phyloP scores from a whole-genome alignment of 2,329 filamentous ascomycete species.

The Lecanicillium sp. region DNA sequence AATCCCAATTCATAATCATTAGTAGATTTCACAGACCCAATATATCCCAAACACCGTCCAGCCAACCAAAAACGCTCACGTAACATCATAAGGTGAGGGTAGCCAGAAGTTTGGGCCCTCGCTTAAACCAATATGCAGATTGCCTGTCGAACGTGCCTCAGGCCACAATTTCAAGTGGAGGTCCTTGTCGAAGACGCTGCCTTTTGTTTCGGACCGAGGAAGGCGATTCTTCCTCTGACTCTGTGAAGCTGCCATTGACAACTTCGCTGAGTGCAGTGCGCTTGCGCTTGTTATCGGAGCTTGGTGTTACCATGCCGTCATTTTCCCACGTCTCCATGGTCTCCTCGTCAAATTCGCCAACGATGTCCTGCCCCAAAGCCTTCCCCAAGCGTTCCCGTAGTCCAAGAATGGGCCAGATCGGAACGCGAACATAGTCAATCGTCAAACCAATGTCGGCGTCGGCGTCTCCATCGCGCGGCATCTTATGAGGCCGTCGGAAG shows the following conservation, averaged over 20 bases:
- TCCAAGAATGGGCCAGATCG: slow-evolving; percentile 49
- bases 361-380: slow-evolving; percentile 45
- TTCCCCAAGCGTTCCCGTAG: slow-evolving; percentile 49
- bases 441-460: slow-evolving; percentile 31
- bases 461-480: slow-evolving; percentile 23
- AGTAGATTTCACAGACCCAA: too few relatives aligned
- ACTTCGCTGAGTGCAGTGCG: slow-evolving; percentile 32
- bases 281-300: slow-evolving; percentile 29
- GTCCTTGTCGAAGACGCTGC: slow-evolving; percentile 23
- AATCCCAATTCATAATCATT: too few relatives aligned
- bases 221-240: slow-evolving; percentile 26
- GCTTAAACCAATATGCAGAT: too few relatives aligned
- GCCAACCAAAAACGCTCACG: too few relatives aligned
- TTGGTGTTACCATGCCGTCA: slow-evolving; percentile 23
- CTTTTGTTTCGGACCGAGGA: slow-evolving; percentile 26
- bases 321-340: slow-evolving; percentile 42
- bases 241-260: slow-evolving; percentile 36
- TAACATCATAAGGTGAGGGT: too few relatives aligned
- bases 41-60: too few relatives aligned
- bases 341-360: slow-evolving; percentile 35
- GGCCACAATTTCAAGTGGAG: neutral
- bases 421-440: slow-evolving; percentile 43
- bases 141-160: too few relatives aligned
- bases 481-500: slow-evolving; percentile 43
- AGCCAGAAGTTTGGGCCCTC: too few relatives aligned